Evolutionary conservation across 108 stramenopile species (phyloP), one percentile per base, ranked within the genome.

Genomic region (Conticribra weissflogii): DNA sequence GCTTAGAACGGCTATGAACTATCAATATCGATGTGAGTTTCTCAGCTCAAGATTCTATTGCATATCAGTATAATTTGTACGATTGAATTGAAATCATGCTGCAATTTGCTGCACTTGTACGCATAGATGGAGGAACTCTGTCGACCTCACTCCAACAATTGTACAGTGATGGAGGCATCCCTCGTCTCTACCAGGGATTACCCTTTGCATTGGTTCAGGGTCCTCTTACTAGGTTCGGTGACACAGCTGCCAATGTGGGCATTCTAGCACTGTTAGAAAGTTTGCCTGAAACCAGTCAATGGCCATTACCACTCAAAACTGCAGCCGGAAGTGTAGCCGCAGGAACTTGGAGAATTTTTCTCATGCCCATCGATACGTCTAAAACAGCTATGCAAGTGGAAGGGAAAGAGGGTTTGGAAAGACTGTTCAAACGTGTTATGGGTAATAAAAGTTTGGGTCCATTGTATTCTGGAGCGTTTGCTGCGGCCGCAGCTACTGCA

Each of bases 211-310:
- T 98, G 69, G 45, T 93, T 51, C 91, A 92, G 80, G 97, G 97
- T 0, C 97, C 97, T 5, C 54, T 97, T 65, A 93, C 92, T 16
- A 81, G 97, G 30, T 98, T 98, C 61, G 96, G 96, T 0, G 97
- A 98, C 66, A 98, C 97, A 5, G 97, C 97, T n/a, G 97, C 97
- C 0, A 98, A 98, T 68, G 94, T 94, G 54, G 97, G 97, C 1
- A 83, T 96, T 27, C 58, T 98, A 28, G 90, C 90, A 15, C 71
- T 97, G 28, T 56, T 98, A 54, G 89, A 89, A 33, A 83, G 76
- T 28, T 55, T 85, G 21, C 81, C 83, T 14, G 86, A 76, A 51
- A 89, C 87, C 33, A 71, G 78, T 52, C 51, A 68, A 0, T 72
- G 88, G 33, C 92, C 92, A 22, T 73, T 93, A 2, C 88, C 89